A percentile compares a stretch with the other conserved stretches of the same genome.
Evolutionary conservation across 768 basidiomycete genomes (phyloP).

Genomic region (Pisolithus tinctorius): DNA sequence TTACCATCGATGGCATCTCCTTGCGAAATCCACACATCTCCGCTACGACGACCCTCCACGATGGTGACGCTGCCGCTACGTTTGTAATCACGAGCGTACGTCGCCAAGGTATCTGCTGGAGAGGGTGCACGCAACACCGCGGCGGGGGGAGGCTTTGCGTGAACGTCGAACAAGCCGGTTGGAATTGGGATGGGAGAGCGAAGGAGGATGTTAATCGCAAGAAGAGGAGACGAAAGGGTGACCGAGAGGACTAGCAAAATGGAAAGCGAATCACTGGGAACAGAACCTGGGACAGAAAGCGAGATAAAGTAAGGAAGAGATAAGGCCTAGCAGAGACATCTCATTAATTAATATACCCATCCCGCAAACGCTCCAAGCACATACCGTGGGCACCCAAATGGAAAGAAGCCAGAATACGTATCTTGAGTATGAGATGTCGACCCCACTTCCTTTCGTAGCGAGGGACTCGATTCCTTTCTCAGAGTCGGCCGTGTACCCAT

Average conservation of each 20-base stretch:
- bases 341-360: background rate
- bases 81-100: conserved; percentile 40
- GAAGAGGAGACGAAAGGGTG: conserved; percentile 59
- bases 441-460: conserved; percentile 36
- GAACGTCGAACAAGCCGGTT: conserved; percentile 53
- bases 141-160: conserved; percentile 34
- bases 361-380: conserved; percentile 19
- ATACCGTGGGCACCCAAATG: conserved; percentile 66
- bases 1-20: conserved; percentile 70
- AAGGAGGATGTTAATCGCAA: conserved; percentile 55
- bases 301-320: conserved; percentile 55
- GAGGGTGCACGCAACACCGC: conserved; percentile 37
- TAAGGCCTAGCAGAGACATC: conserved; percentile 36
- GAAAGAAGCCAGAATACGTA: conserved; percentile 57
- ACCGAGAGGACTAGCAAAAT: conserved; percentile 57
- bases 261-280: conserved; percentile 34
- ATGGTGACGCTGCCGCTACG: conserved; percentile 57
- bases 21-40: conserved; percentile 68
- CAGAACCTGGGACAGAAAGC: conserved; percentile 34
- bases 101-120: conserved; percentile 29
- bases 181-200: conserved; percentile 63
- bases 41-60: conserved; percentile 64
- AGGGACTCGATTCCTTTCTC: conserved; percentile 49
- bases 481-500: conserved; percentile 52
- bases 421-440: conserved; percentile 51